phyloP scores from a whole-genome alignment of 139 green algal genomes.

The Pleodorina starrii region DNA sequence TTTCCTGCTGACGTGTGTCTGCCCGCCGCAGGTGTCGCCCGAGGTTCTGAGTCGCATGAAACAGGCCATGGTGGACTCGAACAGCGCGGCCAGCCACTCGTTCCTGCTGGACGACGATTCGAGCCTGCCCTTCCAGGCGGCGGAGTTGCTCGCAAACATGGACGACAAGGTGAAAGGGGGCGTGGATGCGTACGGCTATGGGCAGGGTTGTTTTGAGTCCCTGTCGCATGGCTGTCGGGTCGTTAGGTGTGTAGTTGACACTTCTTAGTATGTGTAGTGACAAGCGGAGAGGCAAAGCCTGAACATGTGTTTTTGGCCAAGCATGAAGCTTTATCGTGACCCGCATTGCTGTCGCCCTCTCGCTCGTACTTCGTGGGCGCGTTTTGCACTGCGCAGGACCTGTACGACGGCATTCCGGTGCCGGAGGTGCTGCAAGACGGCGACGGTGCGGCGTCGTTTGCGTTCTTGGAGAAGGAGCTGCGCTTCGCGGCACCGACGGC shows the following conservation, averaged over 20 bases:
- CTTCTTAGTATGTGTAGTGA: neutral
- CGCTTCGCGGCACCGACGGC: conserved; percentile 45
- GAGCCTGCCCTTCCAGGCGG: conserved; percentile 85
- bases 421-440: conserved; percentile 70
- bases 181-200: neutral
- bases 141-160: conserved; percentile 70
- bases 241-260: neutral
- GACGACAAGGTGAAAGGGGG: conserved; percentile 72
- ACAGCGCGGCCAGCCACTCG: conserved; percentile 79
- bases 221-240: neutral
- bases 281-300: too few relatives aligned
- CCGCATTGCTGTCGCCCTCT: neutral
- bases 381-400: conserved; percentile 66
- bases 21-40: conserved; percentile 38
- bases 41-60: conserved; percentile 92
- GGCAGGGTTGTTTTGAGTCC: neutral
- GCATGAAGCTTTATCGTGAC: neutral
- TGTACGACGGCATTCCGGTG: conserved; percentile 80
- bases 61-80: conserved; percentile 91
- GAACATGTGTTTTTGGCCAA: too few relatives aligned
- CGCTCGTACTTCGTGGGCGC: neutral
- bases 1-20: neutral
- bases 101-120: conserved; percentile 99
- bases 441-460: conserved; percentile 61
- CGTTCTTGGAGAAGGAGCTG: conserved; percentile 79